Evolutionary conservation across 306 rosid species (phyloP).

Genomic region (Prosopis cineraria): DNA sequence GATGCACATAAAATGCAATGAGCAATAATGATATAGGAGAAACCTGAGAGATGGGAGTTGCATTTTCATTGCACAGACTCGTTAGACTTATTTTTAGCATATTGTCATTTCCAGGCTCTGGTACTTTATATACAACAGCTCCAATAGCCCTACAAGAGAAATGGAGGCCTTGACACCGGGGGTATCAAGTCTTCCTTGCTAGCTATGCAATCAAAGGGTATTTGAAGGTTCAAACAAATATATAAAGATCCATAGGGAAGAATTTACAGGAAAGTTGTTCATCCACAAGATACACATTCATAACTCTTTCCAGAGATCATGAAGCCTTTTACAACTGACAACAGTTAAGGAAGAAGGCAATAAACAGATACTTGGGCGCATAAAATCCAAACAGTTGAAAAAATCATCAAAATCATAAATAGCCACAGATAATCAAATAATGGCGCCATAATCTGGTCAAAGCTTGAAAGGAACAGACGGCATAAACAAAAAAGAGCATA

Average conservation of each 20-base stretch:
- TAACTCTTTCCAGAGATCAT: slow-evolving; percentile 22
- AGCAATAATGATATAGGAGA: slow-evolving; percentile 15
- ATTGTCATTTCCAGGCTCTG: slow-evolving; percentile 63
- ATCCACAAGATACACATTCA: slow-evolving; percentile 23
- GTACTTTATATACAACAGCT: slow-evolving; percentile 73
- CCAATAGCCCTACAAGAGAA: slow-evolving; percentile 70
- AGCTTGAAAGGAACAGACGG: no score
- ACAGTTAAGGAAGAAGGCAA: slow-evolving; percentile 8
- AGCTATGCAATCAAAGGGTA: slow-evolving; percentile 59
- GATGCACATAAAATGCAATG: neutral
- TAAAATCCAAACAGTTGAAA: no score
- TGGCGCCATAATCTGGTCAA: no score
- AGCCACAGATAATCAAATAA: no score
- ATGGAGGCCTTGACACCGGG: slow-evolving; percentile 60
- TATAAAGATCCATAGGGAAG: neutral
- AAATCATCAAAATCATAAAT: no score
- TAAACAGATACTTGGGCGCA: neutral
- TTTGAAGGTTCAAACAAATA: slow-evolving; percentile 29
- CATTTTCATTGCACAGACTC: slow-evolving; percentile 70
- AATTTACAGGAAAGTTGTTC: neutral
- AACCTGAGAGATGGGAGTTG: slow-evolving; percentile 76
- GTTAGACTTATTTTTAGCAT: slow-evolving; percentile 78
- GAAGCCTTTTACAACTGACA: slow-evolving; percentile 13
- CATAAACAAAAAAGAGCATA: no score
- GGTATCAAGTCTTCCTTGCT: slow-evolving; percentile 91